Evolutionary conservation across 805 yeast species (phyloP).

Genomic region (Lachancea thermotolerans): DNA sequence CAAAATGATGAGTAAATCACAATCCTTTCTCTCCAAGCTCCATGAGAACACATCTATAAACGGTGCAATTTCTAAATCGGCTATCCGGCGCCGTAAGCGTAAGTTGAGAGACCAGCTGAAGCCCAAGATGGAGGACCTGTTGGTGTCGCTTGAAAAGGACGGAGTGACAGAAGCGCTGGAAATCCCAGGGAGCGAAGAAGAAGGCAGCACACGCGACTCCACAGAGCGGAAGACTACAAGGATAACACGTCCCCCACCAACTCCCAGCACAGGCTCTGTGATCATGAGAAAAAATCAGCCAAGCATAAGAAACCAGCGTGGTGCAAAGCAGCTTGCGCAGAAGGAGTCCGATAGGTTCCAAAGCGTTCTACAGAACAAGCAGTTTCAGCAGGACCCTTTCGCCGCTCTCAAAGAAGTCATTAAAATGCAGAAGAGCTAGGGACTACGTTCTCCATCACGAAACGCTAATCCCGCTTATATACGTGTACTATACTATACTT

Average conservation of each 20-base stretch:
- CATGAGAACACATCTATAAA: conserved; percentile 20
- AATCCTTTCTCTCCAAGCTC: conserved; percentile 28
- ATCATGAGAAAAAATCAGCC: conserved; percentile 38
- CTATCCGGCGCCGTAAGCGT: conserved; percentile 58
- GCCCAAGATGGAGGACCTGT: conserved; percentile 61
- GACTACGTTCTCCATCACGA: background rate
- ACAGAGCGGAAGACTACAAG: conserved; percentile 3
- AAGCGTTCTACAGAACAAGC: conserved; percentile 45
- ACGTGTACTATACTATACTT: conserved; percentile 6
- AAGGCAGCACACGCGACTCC: background rate
- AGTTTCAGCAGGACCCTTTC: conserved; percentile 57
- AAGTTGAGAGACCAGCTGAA: conserved; percentile 54
- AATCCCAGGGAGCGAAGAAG: conserved; percentile 3
- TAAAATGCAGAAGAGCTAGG: conserved; percentile 26
- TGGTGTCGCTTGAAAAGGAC: conserved; percentile 42
- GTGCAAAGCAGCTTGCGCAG: conserved; percentile 47
- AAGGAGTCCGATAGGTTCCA: conserved; percentile 56
- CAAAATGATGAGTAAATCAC: conserved; percentile 37
- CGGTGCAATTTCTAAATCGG: conserved; percentile 56
- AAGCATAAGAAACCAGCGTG: conserved; percentile 47
- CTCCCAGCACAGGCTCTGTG: conserved; percentile 11
- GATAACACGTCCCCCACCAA: conserved; percentile 1
- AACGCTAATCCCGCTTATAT: background rate
- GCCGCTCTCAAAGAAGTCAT: conserved; percentile 58
- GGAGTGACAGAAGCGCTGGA: conserved; percentile 17